Base-by-base conservation (phyloP, 495 filamentous ascomycete species). In the Physcia stellaris region DNA sequence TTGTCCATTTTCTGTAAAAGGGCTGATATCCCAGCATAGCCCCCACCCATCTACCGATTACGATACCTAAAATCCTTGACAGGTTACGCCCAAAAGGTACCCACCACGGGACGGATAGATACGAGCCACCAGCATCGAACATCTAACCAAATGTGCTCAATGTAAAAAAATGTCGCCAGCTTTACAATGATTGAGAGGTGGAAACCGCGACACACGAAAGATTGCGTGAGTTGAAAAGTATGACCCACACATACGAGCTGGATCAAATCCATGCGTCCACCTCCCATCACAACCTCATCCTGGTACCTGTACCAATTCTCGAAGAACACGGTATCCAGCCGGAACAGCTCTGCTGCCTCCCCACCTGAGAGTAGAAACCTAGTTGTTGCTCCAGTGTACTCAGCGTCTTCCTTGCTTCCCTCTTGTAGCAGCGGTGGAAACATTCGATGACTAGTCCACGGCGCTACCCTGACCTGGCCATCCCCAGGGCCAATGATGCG, bases 221-320 rank as follows among this genome's bases (percentile, higher is more conserved):
- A 16, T 17, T n/a, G 39, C 20, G 15, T 13, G 15, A 35, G 23
- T 29, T 18, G 12, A 28, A 18, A 24, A n/a, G n/a, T n/a, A n/a
- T n/a, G 22, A 43, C 49, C 21, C 46, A 68, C 65, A 40, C 52
- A 50, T 40, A 71, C 49, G 2, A 63, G 54, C 49, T 69, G 67
- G 35, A 70, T 52, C 32, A 61, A 43, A 43, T 66, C 52, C 15
- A 67, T 34, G 37, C 51, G 53, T 18, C 57, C 51, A 18, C 58
- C 59, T 11, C 57, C 34, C n/a, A 63, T 38, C 4, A 67, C 26
- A 6, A 66, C 46, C 30, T 62, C 58, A 38, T 71, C 63, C 51
- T 66, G 66, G 37, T 68, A 69, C 16, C 54, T 58, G 44, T 71
- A 71, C 67, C 65, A 72, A 34, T 72, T 72, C 51, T 70, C 59